phyloP scores from a whole-genome alignment of 805 yeast species.

The Sporopachydermia quercuum region DNA sequence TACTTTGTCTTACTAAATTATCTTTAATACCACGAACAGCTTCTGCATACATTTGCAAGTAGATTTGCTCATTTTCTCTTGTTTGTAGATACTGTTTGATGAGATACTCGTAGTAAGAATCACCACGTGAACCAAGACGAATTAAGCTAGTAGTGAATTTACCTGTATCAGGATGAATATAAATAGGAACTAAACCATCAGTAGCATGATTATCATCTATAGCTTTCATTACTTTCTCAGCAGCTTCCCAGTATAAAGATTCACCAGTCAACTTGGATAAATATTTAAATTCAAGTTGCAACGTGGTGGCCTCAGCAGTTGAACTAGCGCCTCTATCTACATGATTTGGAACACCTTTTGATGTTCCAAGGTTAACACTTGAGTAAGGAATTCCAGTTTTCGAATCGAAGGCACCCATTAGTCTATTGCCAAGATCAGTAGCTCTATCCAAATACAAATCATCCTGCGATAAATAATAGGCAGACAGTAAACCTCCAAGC shows the following conservation, averaged over 20 bases:
- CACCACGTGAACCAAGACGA: conserved; percentile 83
- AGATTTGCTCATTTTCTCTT: conserved; percentile 38
- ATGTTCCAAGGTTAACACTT: conserved; percentile 55
- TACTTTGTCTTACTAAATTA: conserved; percentile 43
- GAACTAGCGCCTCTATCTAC: conserved; percentile 68
- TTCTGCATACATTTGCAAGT: conserved; percentile 62
- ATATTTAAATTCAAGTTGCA: conserved; percentile 80
- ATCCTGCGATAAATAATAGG: conserved; percentile 55
- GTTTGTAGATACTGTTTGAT: conserved; percentile 80
- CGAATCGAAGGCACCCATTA: conserved; percentile 55
- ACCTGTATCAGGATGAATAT: conserved; percentile 61
- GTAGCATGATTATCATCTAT: conserved; percentile 48
- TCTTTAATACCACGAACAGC: conserved; percentile 64
- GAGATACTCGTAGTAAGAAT: conserved; percentile 81
- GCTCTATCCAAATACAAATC: conserved; percentile 68
- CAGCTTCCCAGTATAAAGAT: conserved; percentile 58
- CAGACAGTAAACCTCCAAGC: conserved; percentile 86
- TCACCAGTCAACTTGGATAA: conserved; percentile 73
- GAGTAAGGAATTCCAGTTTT: conserved; percentile 63
- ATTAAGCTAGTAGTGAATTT: conserved; percentile 47
- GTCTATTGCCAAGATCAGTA: conserved; percentile 56
- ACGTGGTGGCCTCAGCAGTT: conserved; percentile 79
- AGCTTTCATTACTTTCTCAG: conserved; percentile 56
- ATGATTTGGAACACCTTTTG: conserved; percentile 44
- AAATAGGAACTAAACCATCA: conserved; percentile 77